These are phyloP conservation scores for Coprinellus aureogranulatus DNA, from an alignment of 768 basidiomycete species.

Conservation along the genomic window DNA sequence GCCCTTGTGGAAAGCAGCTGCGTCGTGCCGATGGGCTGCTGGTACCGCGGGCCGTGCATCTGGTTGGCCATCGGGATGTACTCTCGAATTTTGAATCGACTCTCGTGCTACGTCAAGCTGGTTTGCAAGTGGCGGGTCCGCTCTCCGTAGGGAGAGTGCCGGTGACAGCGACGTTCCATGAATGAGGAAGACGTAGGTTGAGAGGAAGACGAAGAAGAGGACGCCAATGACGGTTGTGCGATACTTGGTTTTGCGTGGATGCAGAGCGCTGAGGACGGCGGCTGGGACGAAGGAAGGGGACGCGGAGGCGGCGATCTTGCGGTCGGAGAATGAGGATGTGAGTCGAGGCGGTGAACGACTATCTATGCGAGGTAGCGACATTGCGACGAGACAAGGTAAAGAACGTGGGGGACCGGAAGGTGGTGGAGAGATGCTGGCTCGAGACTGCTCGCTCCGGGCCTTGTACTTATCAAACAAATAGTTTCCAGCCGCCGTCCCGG, in stretches of 20 bases:
- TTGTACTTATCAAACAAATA: conserved; percentile 14
- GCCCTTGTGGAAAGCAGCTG: conserved; percentile 7
- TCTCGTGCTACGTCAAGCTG: conserved; percentile 34
- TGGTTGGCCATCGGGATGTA: conserved; percentile 18
- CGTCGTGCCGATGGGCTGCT: background rate
- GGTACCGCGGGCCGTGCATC: conserved; percentile 7
- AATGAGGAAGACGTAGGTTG: conserved; percentile 55
- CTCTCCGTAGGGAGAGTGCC: conserved; percentile 31
- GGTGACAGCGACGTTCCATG: conserved; percentile 40
- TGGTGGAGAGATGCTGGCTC: background rate
- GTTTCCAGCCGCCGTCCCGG: background rate
- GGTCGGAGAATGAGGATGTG: conserved; percentile 21
- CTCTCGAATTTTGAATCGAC: conserved; percentile 35
- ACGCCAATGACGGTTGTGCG: conserved; percentile 56
- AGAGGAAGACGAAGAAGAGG: conserved; percentile 47
- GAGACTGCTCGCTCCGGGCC: background rate
- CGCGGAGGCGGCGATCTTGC: conserved; percentile 14
- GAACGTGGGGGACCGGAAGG: background rate
- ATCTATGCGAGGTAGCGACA: conserved; percentile 28
- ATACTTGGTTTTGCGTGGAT: conserved; percentile 48
- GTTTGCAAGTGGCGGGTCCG: conserved; percentile 29
- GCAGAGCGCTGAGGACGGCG: conserved; percentile 29
- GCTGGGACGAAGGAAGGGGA: conserved; percentile 5
- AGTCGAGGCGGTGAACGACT: conserved; percentile 33
- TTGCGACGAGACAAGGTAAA: conserved; percentile 9